Evolutionary conservation across 306 rosid genomes (phyloP).

Genomic region (Hippophae rhamnoides): DNA sequence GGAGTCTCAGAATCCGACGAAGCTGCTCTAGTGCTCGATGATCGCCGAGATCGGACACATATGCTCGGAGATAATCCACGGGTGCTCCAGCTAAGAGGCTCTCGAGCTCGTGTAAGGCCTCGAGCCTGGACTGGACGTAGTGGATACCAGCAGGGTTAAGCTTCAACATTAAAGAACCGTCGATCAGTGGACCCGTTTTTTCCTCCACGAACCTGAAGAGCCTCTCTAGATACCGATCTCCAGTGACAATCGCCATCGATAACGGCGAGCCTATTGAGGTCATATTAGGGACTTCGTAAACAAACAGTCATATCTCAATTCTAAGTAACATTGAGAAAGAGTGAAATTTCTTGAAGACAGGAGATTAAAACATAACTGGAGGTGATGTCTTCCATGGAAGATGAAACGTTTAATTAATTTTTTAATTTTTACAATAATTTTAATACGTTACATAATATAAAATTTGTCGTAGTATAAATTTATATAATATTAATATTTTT

Average conservation of each 20-base stretch:
- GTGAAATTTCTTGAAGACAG: too few relatives aligned
- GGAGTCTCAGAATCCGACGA: slow-evolving; percentile 72
- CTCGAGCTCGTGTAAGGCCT: slow-evolving; percentile 78
- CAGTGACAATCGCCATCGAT: slow-evolving; percentile 80
- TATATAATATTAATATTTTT: too few relatives aligned
- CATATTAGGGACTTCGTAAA: slow-evolving; percentile 22
- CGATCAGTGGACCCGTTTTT: slow-evolving; percentile 64
- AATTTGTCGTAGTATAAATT: too few relatives aligned
- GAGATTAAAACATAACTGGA: too few relatives aligned
- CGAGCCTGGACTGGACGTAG: slow-evolving; percentile 83
- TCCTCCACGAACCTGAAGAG: slow-evolving; percentile 72
- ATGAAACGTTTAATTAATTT: too few relatives aligned
- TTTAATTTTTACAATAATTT: too few relatives aligned
- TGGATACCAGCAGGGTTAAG: slow-evolving; percentile 84
- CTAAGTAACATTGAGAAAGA: too few relatives aligned
- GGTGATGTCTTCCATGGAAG: too few relatives aligned
- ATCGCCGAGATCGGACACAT: slow-evolving; percentile 92
- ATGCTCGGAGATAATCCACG: slow-evolving; percentile 84
- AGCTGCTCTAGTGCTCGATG: slow-evolving; percentile 98
- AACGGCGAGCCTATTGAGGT: not conserved
- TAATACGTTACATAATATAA: too few relatives aligned
- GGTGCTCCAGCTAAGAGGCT: slow-evolving; percentile 81
- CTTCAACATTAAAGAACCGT: slow-evolving; percentile 69
- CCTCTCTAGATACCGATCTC: slow-evolving; percentile 92
- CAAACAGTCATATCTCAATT: too few relatives aligned